Base-by-base conservation (phyloP, 2,329 filamentous ascomycete species). In the Exserohilum turcica region DNA sequence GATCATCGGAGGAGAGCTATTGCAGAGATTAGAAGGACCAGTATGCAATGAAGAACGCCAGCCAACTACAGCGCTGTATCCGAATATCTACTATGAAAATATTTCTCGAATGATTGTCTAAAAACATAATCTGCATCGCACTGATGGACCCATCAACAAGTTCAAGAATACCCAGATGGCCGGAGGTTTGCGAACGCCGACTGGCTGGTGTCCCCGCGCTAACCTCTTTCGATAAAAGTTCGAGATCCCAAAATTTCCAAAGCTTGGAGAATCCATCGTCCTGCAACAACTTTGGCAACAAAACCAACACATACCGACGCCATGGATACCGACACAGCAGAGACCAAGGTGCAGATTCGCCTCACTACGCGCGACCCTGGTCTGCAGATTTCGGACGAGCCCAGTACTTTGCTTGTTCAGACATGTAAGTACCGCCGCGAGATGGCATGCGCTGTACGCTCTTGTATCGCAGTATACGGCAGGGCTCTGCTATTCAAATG, bases 1-100 rank as follows among this genome's bases (percentile, higher is more conserved):
- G 80, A 83, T 31, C 76, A 85, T 65, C 74, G 85, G 50, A 77
- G 83, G 57, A 79, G 77, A 64, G 82, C 84, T 3, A 84, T 87
- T 62, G 75, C 75, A 33, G 84, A 85, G 54, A 86, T 87, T 24
- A 63, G 67, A 48, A 67, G 69, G 55, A 65, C 63, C 6, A 68
- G 63, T 27, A 60, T 63, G 57, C 57, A 60, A 7, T 67, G 35
- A 32, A 43, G 18, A 24, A 49, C 28, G 32, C 6, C n/a, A 48
- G 16, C 8, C 3, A 12, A 29, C 16, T 19, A n/a, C 12, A 31
- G 15, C 13, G 9, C 40, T 6, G 1, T n/a, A n/a, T 21, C 12
- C 29, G 8, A 15, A 24, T 7, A 24, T 24, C 15, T 43, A 16
- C n/a, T 43, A 29, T 43, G 8, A 21, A 28, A 40, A 10, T 5